Conservation (phyloP, 306 rosid genomes). For the Carpinus viminea region DNA sequence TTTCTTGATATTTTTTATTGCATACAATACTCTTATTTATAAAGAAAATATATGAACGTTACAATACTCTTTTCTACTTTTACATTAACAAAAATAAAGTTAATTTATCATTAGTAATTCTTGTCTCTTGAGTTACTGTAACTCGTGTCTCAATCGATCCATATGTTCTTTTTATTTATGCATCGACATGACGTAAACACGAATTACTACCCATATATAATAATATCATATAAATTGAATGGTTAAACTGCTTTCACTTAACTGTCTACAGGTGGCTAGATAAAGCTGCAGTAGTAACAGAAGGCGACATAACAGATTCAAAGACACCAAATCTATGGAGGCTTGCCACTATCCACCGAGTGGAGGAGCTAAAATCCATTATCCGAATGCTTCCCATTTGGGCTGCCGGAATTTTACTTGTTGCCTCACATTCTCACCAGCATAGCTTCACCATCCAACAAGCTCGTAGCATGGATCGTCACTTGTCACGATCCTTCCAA, state of each 20-base stretch:
- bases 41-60: too few relatives aligned
- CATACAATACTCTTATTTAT: too few relatives aligned
- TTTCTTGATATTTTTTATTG: too few relatives aligned
- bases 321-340: constrained; percentile 61
- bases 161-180: too few relatives aligned
- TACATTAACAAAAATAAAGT: too few relatives aligned
- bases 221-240: not conserved
- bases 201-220: too few relatives aligned
- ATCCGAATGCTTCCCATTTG: constrained; percentile 75
- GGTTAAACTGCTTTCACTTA: not conserved
- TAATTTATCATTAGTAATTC: too few relatives aligned
- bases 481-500: constrained; percentile 49
- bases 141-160: too few relatives aligned
- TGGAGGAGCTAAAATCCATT: constrained; percentile 74
- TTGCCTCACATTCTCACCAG: constrained; percentile 54
- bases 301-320: constrained; percentile 27
- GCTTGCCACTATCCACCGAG: constrained; percentile 64
- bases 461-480: constrained; percentile 76
- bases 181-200: too few relatives aligned
- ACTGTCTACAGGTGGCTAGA: constrained; percentile 59
- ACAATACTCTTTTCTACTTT: too few relatives aligned
- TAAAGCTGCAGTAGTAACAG: constrained; percentile 61
- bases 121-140: too few relatives aligned
- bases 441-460: constrained; percentile 70
- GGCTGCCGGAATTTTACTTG: constrained; percentile 59